These are phyloP conservation scores for Musa acuminata DNA, from an alignment of 176 grass and related monocot genomes.

Conservation along the genomic window DNA sequence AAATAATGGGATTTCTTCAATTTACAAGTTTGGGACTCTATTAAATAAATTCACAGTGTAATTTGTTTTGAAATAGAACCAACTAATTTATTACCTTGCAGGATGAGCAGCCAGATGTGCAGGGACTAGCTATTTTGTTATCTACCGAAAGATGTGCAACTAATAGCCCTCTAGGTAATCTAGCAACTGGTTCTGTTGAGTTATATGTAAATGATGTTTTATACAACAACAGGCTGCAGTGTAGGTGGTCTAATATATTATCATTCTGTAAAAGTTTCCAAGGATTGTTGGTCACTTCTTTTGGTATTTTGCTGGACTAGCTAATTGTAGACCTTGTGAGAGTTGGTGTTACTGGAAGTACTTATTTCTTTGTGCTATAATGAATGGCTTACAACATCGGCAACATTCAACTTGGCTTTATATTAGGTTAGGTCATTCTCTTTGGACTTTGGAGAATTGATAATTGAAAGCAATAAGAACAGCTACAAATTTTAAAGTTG, in stretches of 20 bases:
- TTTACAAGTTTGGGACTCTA: not conserved
- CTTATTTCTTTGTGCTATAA: not conserved
- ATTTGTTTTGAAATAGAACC: not conserved
- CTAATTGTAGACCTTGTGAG: not conserved
- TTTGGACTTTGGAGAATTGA: not conserved
- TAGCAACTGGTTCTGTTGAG: constrained; percentile 19
- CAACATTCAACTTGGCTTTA: not conserved
- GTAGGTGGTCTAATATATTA: not conserved
- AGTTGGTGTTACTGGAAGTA: not conserved
- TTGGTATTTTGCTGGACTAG: not conserved
- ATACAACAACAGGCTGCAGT: not conserved
- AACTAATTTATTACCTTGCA: constrained; percentile 34
- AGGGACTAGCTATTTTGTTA: constrained; percentile 77
- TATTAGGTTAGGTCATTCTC: not conserved
- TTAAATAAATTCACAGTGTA: not conserved
- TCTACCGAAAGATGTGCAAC: constrained; percentile 92
- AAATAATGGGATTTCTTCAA: not conserved
- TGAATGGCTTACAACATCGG: not conserved
- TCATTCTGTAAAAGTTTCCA: not conserved
- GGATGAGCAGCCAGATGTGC: constrained; percentile 94
- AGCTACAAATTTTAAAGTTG: not conserved
- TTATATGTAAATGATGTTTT: not conserved
- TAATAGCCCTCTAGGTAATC: constrained; percentile 86
- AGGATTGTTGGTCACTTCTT: too few species aligned
- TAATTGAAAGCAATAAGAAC: not conserved